phyloP scores from a whole-genome alignment of 345 rosid genomes.

The Gossypium bickii region DNA sequence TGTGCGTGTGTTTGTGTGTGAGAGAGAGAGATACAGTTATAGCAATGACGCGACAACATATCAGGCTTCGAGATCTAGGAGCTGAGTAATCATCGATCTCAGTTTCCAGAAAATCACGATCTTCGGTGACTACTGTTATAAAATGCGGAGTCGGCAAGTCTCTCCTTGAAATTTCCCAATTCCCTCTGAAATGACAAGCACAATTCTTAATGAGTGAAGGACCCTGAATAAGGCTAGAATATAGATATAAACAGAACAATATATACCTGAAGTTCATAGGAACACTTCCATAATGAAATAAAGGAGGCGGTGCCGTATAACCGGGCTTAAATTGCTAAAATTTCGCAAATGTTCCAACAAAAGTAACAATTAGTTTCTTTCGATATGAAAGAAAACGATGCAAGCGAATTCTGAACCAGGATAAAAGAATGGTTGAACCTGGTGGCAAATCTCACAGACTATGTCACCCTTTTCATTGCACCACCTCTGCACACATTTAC shows the following conservation, averaged over 20 bases:
- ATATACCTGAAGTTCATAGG: conserved; percentile 61
- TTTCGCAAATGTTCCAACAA: conserved; percentile 8
- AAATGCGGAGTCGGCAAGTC: conserved; percentile 46
- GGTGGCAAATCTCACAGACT: conserved; percentile 74
- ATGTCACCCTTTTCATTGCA: conserved; percentile 84
- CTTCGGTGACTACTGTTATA: conserved; percentile 37
- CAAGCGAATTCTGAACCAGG: too few species aligned
- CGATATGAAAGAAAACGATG: conserved; percentile 18
- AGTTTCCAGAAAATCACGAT: conserved; percentile 34
- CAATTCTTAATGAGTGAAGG: neutral
- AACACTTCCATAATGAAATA: conserved; percentile 47
- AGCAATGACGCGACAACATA: conserved; percentile 67
- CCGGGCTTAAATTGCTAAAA: conserved; percentile 62
- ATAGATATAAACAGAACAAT: neutral
- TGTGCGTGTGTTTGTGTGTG: neutral
- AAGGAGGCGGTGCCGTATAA: conserved; percentile 59
- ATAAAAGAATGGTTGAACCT: conserved; percentile 39
- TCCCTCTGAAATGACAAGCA: conserved; percentile 31
- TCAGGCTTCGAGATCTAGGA: conserved; percentile 50
- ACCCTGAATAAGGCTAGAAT: neutral
- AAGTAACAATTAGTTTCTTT: neutral
- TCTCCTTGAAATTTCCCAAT: conserved; percentile 60
- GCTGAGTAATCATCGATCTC: conserved; percentile 46
- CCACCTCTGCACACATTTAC: conserved; percentile 85
- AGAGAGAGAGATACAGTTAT: conserved; percentile 44